Evolutionary conservation across 2,329 filamentous ascomycete species (phyloP), one percentile per base, ranked within the genome.

Genomic region (Pseudovirgaria hyperparasitica): DNA sequence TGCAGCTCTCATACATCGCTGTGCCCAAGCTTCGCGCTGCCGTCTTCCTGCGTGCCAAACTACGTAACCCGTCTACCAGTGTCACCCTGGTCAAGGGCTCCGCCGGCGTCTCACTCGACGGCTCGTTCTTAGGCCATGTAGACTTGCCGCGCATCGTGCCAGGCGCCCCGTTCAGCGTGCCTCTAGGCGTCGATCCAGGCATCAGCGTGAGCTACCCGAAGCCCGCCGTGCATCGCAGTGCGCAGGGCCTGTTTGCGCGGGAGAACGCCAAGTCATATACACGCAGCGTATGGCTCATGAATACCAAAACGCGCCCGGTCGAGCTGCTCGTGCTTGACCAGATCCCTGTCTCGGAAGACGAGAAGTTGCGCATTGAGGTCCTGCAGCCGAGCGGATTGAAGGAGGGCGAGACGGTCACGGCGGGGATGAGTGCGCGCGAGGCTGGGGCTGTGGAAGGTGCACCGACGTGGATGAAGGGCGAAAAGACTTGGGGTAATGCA

Each of bases 281-380:
- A 2, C 66, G 69, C 3, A 49, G 45, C 16, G 40, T 70, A 16
- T 62, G 55, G 3, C 43, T 75, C 8, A 54, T 58, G 15, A 74
- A 74, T 42, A 68, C 65, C 2, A 54, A 53, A 26, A 13, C 29
- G 1, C 27, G 22, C 10, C 41, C 58, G 0, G 55, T 67, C 9
- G 57, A 57, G 2, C 21, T 76, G 2, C 50, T 64, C 1, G 63
- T 76, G 15, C 43, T 70, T 3, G 72, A 77, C 34, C 71, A 76
- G 47, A 54, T 75, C 2, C 72, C 71, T 3, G 55, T 75, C n/a
- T 70, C 63, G 13, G 63, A 75, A 43, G 70, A 76, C 28, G 70
- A 74, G 42, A 54, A 60, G 21, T 50, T 76, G 5, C 54, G 56
- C 4, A 59, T 76, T 6, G 60, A 64, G 2, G 42, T 75, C 17